A percentile compares a stretch with the other conserved stretches of the same genome.
These are phyloP conservation scores for Corylus avellana DNA, from an alignment of 306 rosid species.

Conservation along the genomic window DNA sequence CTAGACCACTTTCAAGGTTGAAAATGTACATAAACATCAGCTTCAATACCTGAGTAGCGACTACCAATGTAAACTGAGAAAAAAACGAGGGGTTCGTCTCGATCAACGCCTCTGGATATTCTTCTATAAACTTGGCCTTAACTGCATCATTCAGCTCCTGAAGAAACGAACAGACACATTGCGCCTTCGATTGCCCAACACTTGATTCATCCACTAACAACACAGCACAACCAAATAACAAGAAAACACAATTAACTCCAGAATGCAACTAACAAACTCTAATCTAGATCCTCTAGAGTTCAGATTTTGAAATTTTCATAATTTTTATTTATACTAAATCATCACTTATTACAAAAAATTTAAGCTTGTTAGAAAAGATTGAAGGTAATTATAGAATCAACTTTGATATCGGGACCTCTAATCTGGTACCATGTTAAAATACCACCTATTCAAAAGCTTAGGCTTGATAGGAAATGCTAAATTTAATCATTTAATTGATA, in stretches of 20 bases:
- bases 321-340: too few relatives aligned
- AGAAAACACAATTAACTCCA: not conserved
- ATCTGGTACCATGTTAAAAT: too few relatives aligned
- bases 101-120: slow-evolving; percentile 74
- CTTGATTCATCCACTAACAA: slow-evolving; percentile 74
- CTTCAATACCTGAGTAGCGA: slow-evolving; percentile 85
- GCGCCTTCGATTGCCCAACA: slow-evolving; percentile 91
- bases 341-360: too few relatives aligned
- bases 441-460: too few relatives aligned
- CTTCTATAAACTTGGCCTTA: slow-evolving; percentile 91
- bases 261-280: not conserved
- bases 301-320: too few relatives aligned
- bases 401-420: too few relatives aligned
- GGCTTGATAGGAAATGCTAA: too few relatives aligned
- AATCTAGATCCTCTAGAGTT: too few relatives aligned
- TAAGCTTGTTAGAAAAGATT: too few relatives aligned
- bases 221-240: not conserved
- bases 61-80: slow-evolving; percentile 86
- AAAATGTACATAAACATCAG: not conserved
- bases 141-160: slow-evolving; percentile 98
- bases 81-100: slow-evolving; percentile 86
- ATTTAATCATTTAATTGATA: too few relatives aligned
- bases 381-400: too few relatives aligned
- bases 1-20: not conserved
- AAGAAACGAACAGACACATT: slow-evolving; percentile 89